Conservation (phyloP, 2,329 filamentous ascomycete genomes). For the Talaromyces amestolkiae region DNA sequence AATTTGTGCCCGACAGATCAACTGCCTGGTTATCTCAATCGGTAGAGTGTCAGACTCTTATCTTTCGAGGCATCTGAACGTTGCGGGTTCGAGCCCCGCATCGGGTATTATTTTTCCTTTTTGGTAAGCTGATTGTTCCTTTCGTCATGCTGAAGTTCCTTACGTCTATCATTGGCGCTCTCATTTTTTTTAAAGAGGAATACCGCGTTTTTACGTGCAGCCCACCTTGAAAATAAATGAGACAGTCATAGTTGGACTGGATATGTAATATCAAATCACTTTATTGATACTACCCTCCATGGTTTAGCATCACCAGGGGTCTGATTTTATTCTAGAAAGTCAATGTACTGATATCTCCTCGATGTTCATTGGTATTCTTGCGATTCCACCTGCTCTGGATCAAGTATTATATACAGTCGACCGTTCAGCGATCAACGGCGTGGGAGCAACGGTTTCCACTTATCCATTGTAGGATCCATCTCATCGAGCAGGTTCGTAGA, state of each 20-base stretch:
- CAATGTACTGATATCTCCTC: not conserved
- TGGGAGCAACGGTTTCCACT: conserved; percentile 18
- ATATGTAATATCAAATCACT: not conserved
- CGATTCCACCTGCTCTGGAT: too few relatives aligned
- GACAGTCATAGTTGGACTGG: not conserved
- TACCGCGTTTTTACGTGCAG: not conserved
- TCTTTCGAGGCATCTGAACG: conserved; percentile 7
- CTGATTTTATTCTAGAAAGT: not conserved
- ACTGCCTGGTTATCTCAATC: conserved; percentile 8
- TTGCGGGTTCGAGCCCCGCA: conserved; percentile 9
- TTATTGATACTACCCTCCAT: not conserved
- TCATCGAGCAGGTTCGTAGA: conserved; percentile 14
- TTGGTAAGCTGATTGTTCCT: not conserved
- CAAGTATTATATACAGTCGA: not conserved
- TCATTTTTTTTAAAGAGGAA: not conserved
- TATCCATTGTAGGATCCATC: conserved; percentile 6
- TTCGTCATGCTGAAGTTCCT: not conserved
- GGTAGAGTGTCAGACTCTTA: conserved; percentile 11
- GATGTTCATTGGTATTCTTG: not conserved
- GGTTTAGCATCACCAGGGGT: not conserved
- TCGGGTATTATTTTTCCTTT: not conserved
- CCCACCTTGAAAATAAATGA: not conserved
- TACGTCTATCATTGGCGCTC: not conserved
- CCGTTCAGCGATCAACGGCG: not conserved
- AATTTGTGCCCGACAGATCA: not conserved